Evolutionary conservation across 768 basidiomycete species (phyloP), one percentile per base, ranked within the genome.

Genomic region (Phlebiopsis gigantea): DNA sequence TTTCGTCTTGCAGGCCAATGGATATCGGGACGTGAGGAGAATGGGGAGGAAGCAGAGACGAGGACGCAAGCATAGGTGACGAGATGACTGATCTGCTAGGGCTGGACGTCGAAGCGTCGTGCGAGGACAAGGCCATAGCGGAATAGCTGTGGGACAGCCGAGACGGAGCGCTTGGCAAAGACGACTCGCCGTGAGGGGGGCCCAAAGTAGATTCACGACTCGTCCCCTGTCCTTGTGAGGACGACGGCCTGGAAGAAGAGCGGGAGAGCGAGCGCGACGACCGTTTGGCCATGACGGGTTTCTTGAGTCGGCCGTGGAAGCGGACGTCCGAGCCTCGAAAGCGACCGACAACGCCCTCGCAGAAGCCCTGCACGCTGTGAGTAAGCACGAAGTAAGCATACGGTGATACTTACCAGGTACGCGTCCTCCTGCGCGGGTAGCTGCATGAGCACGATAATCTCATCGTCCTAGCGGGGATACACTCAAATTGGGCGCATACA

Each of bases 331-430:
- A 61, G 0, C 79, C 83, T 17, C 72, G 71, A 65, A 94, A 93
- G 5, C 82, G 78, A 9, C 91, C 91, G 2, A 93, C 87, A 52
- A 93, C 88, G 52, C 86, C 91, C 72, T 94, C 91, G 65, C 91
- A 94, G 62, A 85, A 88, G 4, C 92, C 91, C 90, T 91, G 62
- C 0, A 47, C 12, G 45, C 19, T 31, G 5, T 30, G 17, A 10
- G 43, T 14, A 24, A 4, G 26, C 5, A 10, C 24, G 15, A 7
- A 30, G 14, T 61, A 61, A 34, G n/a, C 24, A 26, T 19, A 30
- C 21, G 48, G 53, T 45, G 15, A 26, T 7, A 79, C 80, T 56
- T 56, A 91, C 90, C n/a, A 93, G 74, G 69, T 76, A 92, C 8
- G 77, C 47, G 19, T 76, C 81, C 0, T 80, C 77, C 25, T 72